A percentile compares a stretch with the other conserved stretches of the same genome.
These are phyloP conservation scores for Geotrichum citri-aurantii DNA, from an alignment of 1,139 yeast genomes.

Conservation along the genomic window DNA sequence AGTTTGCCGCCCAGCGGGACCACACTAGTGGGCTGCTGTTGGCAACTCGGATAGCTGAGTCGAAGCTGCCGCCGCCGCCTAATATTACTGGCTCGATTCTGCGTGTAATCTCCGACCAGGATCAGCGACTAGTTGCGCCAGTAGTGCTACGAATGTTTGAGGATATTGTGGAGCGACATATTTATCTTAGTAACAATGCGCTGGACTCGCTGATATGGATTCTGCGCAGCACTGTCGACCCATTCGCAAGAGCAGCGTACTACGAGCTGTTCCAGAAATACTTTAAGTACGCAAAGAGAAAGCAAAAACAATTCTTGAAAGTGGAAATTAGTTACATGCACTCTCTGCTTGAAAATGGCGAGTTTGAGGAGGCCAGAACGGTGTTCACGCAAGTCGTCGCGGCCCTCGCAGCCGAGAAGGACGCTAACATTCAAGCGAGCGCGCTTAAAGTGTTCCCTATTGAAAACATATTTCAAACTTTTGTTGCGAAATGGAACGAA, in stretches of 20 bases:
- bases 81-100: conserved; percentile 12
- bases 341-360: conserved; percentile 8
- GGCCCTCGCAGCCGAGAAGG: not conserved
- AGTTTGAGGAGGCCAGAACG: conserved; percentile 3
- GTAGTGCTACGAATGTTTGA: conserved; percentile 16
- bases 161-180: conserved; percentile 1
- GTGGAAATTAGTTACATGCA: conserved; percentile 9
- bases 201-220: conserved; percentile 15
- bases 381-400: not conserved
- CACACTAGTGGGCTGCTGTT: conserved; percentile 13
- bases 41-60: conserved; percentile 18
- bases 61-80: conserved; percentile 17
- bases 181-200: conserved; percentile 3
- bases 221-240: conserved; percentile 16
- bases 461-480: conserved; percentile 2
- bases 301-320: not conserved
- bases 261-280: conserved; percentile 6
- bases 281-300: not conserved
- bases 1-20: not conserved
- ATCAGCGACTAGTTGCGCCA: conserved; percentile 10
- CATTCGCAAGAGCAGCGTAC: conserved; percentile 15
- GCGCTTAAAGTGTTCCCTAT: conserved; percentile 4
- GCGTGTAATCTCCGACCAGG: conserved; percentile 12
- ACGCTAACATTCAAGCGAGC: not conserved
- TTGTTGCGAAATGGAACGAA: conserved; percentile 8